Percentiles rank a stretch among this genome's conserved stretches.
These are phyloP conservation scores for Jatropha podagrica DNA, from an alignment of 441 rosid species.

Conservation along the genomic window DNA sequence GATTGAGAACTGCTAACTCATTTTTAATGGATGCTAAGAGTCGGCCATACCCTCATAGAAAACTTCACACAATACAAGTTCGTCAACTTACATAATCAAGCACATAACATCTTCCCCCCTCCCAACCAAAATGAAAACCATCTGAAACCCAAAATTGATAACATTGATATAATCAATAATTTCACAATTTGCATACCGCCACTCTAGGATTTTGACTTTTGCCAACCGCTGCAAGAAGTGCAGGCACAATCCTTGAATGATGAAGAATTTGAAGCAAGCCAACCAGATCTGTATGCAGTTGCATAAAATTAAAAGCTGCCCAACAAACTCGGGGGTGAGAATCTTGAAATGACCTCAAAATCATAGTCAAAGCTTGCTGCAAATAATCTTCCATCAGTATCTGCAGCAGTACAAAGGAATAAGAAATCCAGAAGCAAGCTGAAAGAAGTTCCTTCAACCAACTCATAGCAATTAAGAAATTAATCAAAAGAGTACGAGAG, in stretches of 20 bases:
- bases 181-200: conserved; percentile 10
- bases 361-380: conserved; percentile 1
- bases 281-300: conserved; percentile 12
- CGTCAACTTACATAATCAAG: neutral
- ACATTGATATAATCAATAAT: neutral
- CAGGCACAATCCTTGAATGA: conserved; percentile 11
- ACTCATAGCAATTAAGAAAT: neutral
- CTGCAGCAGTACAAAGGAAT: neutral
- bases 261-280: conserved; percentile 21
- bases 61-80: neutral
- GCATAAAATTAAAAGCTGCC: conserved; percentile 21
- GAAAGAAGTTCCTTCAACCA: neutral
- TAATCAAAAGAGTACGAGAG: neutral
- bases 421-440: neutral
- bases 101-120: no score
- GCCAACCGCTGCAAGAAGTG: conserved; percentile 7
- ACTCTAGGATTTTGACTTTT: conserved; percentile 1
- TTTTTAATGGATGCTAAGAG: neutral
- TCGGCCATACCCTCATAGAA: neutral
- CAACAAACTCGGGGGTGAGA: conserved; percentile 9
- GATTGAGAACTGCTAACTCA: no score
- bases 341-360: conserved; percentile 15
- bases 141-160: neutral
- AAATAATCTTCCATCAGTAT: conserved; percentile 13
- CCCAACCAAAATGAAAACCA: no score